Conservation (phyloP, 805 yeast genomes). For the Starmerella bombi region DNA sequence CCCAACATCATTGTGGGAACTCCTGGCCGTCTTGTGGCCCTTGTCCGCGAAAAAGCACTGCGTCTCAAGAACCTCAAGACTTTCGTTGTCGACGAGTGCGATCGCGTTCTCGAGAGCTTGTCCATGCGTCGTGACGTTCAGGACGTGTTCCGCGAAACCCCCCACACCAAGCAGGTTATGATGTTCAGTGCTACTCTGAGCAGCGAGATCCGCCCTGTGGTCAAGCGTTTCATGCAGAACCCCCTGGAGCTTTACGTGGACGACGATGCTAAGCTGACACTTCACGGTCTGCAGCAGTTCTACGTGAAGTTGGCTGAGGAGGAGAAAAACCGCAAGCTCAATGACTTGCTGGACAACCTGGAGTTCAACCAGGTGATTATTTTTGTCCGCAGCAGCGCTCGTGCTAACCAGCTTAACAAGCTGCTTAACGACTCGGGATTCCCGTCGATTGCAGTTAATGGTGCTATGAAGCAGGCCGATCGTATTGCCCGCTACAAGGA, state of each 20-base stretch:
- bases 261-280: constrained; percentile 91
- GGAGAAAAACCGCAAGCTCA: constrained; percentile 84
- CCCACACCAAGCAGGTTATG: constrained; percentile 98
- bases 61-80: constrained; percentile 82
- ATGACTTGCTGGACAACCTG: constrained; percentile 81
- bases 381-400: constrained; percentile 78
- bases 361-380: constrained; percentile 98
- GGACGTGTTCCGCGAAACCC: constrained; percentile 93
- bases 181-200: constrained; percentile 96
- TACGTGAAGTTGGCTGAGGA: constrained; percentile 77
- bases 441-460: constrained; percentile 95
- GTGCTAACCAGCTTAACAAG: constrained; percentile 86
- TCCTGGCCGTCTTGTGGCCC: constrained; percentile 93
- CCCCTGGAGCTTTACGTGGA: constrained; percentile 96
- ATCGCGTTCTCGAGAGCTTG: constrained; percentile 79
- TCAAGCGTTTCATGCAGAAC: constrained; percentile 95
- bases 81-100: constrained; percentile 96
- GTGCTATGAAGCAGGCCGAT: constrained; percentile 92
- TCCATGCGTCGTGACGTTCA: constrained; percentile 98
- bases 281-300: constrained; percentile 97
- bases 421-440: constrained; percentile 82
- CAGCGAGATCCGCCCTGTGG: constrained; percentile 86
- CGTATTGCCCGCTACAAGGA: constrained; percentile 93
- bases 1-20: constrained; percentile 97
- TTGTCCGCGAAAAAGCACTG: constrained; percentile 80